These are phyloP conservation scores for Meyerozyma smithsonii DNA, from an alignment of 1,139 yeast species.

Conservation along the genomic window DNA sequence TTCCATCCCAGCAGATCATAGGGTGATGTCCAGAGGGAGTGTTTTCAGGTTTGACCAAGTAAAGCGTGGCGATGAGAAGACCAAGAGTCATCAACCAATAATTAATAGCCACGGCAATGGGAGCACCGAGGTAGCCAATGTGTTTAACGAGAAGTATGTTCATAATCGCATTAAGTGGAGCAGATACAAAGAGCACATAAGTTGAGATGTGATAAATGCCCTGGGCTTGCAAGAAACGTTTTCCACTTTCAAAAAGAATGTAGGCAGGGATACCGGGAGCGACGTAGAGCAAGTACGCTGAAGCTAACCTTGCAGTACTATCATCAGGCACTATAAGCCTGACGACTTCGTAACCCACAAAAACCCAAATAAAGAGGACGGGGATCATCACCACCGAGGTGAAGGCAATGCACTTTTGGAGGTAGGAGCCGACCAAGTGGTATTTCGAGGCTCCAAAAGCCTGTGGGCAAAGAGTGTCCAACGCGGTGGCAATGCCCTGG, in stretches of 20 bases:
- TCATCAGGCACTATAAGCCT: conserved; percentile 38
- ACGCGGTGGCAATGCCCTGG: conserved; percentile 54
- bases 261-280: conserved; percentile 57
- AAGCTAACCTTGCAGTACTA: conserved; percentile 48
- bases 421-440: conserved; percentile 47
- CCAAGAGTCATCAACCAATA: conserved; percentile 55
- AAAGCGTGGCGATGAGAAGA: conserved; percentile 35
- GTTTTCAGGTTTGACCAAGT: conserved; percentile 29
- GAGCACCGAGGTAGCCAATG: conserved; percentile 51
- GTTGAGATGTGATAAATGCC: conserved; percentile 52
- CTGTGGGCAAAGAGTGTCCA: conserved; percentile 56
- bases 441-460: conserved; percentile 55
- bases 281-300: conserved; percentile 45
- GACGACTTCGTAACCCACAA: conserved; percentile 39
- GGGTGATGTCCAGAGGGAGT: conserved; percentile 41
- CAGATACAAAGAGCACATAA: conserved; percentile 45
- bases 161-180: conserved; percentile 51
- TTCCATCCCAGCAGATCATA: conserved; percentile 40
- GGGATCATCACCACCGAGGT: conserved; percentile 46
- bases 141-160: conserved; percentile 40
- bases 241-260: conserved; percentile 49
- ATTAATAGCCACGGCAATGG: conserved; percentile 53
- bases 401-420: conserved; percentile 53
- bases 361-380: conserved; percentile 45
- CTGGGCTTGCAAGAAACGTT: conserved; percentile 50